Evolutionary conservation across 371 early-diverging fungal genomes (phyloP).

Genomic region (Mucor plumbeus): DNA sequence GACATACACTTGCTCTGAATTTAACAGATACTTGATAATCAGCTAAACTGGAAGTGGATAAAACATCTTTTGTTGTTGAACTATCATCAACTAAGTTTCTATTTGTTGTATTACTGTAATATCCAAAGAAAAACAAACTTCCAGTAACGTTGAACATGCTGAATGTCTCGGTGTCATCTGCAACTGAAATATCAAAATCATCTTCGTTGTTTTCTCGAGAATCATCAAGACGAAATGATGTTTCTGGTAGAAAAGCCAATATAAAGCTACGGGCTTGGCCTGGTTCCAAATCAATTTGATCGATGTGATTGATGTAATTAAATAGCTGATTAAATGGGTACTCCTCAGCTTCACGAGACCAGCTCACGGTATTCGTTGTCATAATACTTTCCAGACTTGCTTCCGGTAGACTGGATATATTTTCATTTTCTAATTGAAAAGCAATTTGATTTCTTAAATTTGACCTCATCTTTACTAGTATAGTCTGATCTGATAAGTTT

Average conservation of each 20-base stretch:
- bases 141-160: conserved; percentile 84
- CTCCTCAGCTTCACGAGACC: conserved; percentile 52
- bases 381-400: conserved; percentile 23
- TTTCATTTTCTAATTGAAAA: conserved; percentile 90
- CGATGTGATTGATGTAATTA: conserved; percentile 86
- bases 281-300: conserved; percentile 73
- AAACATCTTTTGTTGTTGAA: conserved; percentile 26
- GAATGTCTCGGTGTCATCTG: conserved; percentile 34
- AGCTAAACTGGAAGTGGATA: conserved; percentile 46
- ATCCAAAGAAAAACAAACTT: conserved; percentile 84
- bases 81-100: neutral
- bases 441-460: conserved; percentile 84
- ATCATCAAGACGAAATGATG: neutral
- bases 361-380: conserved; percentile 69
- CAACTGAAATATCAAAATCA: conserved; percentile 14
- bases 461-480: conserved; percentile 80
- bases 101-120: conserved; percentile 39
- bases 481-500: conserved; percentile 63
- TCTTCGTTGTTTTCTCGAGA: conserved; percentile 21
- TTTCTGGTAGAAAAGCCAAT: conserved; percentile 77
- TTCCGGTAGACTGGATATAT: conserved; percentile 50
- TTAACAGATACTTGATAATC: conserved; percentile 77
- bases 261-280: conserved; percentile 69
- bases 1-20: conserved; percentile 84
- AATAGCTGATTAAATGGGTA: conserved; percentile 88